Evolutionary conservation across 176 grass and related monocot species (phyloP).

Genomic region (Canna indica): DNA sequence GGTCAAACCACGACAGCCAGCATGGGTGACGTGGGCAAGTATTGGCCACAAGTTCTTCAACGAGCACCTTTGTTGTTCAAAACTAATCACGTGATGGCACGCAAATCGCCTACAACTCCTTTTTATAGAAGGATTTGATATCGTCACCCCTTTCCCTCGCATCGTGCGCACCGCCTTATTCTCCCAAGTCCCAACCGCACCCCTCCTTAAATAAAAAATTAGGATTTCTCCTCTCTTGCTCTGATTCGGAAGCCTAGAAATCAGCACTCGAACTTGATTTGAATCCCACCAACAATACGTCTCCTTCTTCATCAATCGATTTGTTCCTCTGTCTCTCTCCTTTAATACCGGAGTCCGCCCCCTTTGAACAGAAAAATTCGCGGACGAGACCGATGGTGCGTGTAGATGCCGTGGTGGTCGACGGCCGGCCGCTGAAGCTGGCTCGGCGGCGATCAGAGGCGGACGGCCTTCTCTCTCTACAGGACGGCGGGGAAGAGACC

Average conservation of each 20-base stretch:
- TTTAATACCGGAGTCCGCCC: too few species aligned
- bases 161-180: background rate
- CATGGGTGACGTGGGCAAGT: background rate
- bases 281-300: background rate
- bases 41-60: background rate
- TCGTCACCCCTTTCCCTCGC: background rate
- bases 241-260: background rate
- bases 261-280: background rate
- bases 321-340: too few species aligned
- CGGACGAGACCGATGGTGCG: background rate
- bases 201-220: too few species aligned
- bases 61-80: background rate
- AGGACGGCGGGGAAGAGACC: background rate
- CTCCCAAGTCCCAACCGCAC: background rate
- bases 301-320: too few species aligned
- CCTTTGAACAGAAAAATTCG: background rate
- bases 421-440: slow-evolving; percentile 39
- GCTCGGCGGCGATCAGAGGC: slow-evolving; percentile 27
- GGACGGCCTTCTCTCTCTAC: slow-evolving; percentile 30
- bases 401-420: slow-evolving; percentile 25
- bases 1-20: background rate
- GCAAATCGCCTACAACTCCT: background rate
- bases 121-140: background rate
- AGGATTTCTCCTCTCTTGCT: too few species aligned
- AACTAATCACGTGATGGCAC: background rate